phyloP scores from a whole-genome alignment of 495 filamentous ascomycete species.

The Aspergillus affinis region DNA sequence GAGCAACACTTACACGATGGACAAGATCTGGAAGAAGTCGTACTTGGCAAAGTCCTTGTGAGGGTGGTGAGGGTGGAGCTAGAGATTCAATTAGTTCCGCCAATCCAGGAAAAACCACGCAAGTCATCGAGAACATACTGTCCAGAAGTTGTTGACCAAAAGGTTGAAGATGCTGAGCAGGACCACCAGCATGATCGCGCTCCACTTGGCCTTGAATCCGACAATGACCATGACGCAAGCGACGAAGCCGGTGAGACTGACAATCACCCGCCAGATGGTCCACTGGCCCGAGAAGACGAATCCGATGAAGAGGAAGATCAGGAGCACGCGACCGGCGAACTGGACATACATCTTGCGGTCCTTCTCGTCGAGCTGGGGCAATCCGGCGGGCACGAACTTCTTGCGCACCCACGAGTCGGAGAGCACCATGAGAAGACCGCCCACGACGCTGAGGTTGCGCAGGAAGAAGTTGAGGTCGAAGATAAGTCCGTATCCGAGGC shows the following conservation, averaged over 20 bases:
- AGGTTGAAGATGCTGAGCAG: constrained; percentile 96
- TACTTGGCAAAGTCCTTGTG: constrained; percentile 99
- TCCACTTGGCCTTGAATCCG: constrained; percentile 99
- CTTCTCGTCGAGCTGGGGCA: constrained; percentile 95
- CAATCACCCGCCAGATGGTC: constrained; percentile 79
- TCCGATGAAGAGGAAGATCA: constrained; percentile 95
- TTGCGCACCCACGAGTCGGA: constrained; percentile 98
- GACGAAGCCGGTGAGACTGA: constrained; percentile 78
- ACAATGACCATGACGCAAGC: constrained; percentile 99
- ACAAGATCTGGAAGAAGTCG: constrained; percentile 99
- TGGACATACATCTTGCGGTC: constrained; percentile 99
- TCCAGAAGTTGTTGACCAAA: constrained; percentile 99
- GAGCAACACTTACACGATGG: constrained; percentile 74
- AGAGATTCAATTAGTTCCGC: constrained; percentile 21
- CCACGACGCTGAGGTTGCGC: constrained; percentile 94
- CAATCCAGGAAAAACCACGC: neutral
- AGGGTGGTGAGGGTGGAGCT: constrained; percentile 98
- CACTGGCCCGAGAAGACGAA: constrained; percentile 95
- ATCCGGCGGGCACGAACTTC: constrained; percentile 90
- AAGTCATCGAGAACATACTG: constrained; percentile 61
- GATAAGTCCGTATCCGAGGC: constrained; percentile 94
- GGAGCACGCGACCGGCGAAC: constrained; percentile 89
- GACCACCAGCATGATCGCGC: constrained; percentile 88
- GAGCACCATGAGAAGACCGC: constrained; percentile 94
- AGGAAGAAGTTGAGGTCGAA: constrained; percentile 99